Evolutionary conservation across 371 early-diverging fungal species (phyloP).

Genomic region (Fennellomyces sp.): DNA sequence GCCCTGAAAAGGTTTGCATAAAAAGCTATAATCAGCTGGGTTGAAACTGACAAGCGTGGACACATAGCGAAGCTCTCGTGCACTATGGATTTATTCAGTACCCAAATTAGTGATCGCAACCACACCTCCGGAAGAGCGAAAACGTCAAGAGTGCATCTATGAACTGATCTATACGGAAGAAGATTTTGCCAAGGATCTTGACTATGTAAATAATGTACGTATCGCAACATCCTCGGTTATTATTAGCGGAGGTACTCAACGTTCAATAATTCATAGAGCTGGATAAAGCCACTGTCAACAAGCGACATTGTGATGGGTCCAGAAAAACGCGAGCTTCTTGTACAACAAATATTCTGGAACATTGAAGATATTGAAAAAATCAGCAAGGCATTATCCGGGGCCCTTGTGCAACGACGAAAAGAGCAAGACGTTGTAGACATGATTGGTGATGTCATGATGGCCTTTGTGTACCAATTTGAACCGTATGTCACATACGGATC

Average conservation of each 20-base stretch:
- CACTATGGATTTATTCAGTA: slow-evolving; percentile 22
- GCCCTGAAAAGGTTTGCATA: slow-evolving; percentile 18
- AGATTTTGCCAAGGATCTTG: slow-evolving; percentile 80
- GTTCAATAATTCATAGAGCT: slow-evolving; percentile 23
- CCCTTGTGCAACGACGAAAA: slow-evolving; percentile 75
- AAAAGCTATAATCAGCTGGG: too few relatives aligned
- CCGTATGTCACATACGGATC: slow-evolving; percentile 88
- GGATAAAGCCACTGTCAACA: slow-evolving; percentile 73
- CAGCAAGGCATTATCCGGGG: slow-evolving; percentile 67
- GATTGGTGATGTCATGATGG: slow-evolving; percentile 85
- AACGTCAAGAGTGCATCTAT: slow-evolving; percentile 88
- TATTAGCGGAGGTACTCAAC: neutral
- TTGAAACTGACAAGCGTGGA: too few relatives aligned
- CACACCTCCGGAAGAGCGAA: slow-evolving; percentile 59
- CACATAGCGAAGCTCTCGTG: slow-evolving; percentile 8
- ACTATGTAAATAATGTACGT: slow-evolving; percentile 29
- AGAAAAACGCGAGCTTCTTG: slow-evolving; percentile 66
- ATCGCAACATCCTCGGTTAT: neutral
- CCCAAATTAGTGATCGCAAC: slow-evolving; percentile 23
- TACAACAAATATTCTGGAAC: slow-evolving; percentile 85
- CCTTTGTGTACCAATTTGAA: slow-evolving; percentile 70
- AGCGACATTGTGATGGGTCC: slow-evolving; percentile 64
- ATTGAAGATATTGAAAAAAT: slow-evolving; percentile 71
- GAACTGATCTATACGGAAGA: slow-evolving; percentile 87
- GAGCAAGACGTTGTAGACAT: slow-evolving; percentile 70